These are phyloP conservation scores for Cytidiella melzeri DNA, from an alignment of 768 basidiomycete genomes.

Conservation along the genomic window DNA sequence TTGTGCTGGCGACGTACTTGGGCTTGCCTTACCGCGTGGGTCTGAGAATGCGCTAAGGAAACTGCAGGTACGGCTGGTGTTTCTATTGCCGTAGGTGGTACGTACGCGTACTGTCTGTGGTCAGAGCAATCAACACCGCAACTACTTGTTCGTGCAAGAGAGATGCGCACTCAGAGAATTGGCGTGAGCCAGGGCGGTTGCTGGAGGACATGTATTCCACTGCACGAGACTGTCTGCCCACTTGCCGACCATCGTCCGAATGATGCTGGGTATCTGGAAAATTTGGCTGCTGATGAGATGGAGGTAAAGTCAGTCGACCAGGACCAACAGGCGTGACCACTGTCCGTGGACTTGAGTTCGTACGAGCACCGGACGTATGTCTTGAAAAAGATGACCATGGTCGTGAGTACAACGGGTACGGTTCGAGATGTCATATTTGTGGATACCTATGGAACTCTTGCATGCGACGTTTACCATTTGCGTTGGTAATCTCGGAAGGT, in stretches of 20 bases:
- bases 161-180: slow-evolving; percentile 40
- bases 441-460: slow-evolving; percentile 35
- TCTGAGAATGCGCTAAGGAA: slow-evolving; percentile 37
- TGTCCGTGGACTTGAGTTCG: slow-evolving; percentile 57
- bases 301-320: slow-evolving; percentile 61
- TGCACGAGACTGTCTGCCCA: slow-evolving; percentile 10
- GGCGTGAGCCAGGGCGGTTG: slow-evolving; percentile 44
- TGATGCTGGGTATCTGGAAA: slow-evolving; percentile 24
- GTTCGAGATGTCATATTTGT: background rate
- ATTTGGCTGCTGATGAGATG: slow-evolving; percentile 47
- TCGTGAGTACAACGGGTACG: too few relatives aligned
- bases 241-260: slow-evolving; percentile 15
- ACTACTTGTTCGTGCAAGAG: too few relatives aligned
- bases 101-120: slow-evolving; percentile 64
- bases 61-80: slow-evolving; percentile 26
- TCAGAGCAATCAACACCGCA: background rate
- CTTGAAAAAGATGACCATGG: too few relatives aligned
- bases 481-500: slow-evolving; percentile 38
- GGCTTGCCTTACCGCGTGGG: slow-evolving; percentile 32
- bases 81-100: slow-evolving; percentile 39
- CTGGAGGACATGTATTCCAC: background rate
- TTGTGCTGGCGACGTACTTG: slow-evolving; percentile 25
- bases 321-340: slow-evolving; percentile 51
- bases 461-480: slow-evolving; percentile 64
- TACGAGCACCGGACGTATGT: slow-evolving; percentile 12